Evolutionary conservation across 1,284 basidiomycete genomes (phyloP).

Genomic region (Mycosarcoma mackinlayi): DNA sequence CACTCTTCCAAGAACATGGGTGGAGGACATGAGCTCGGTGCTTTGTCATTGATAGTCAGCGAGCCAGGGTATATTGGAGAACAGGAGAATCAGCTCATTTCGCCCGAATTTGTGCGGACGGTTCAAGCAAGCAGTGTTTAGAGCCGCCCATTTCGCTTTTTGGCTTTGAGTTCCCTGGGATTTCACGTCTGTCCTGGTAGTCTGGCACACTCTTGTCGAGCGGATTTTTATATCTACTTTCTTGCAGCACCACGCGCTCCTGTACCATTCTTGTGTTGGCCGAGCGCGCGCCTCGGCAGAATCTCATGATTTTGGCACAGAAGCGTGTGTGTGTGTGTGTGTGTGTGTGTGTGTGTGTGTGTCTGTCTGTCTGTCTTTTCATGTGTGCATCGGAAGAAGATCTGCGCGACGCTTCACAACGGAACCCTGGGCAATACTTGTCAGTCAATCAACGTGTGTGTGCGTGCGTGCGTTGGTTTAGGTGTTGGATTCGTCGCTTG

Average conservation of each 20-base stretch:
- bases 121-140: too few relatives aligned
- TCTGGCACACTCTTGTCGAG: too few relatives aligned
- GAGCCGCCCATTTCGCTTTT: too few relatives aligned
- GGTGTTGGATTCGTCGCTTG: background rate
- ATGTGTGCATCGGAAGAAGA: slow-evolving; percentile 1
- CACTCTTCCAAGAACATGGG: background rate
- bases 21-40: background rate
- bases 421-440: too few relatives aligned
- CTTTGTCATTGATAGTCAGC: slow-evolving; percentile 29
- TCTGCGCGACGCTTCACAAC: background rate
- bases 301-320: slow-evolving; percentile 16
- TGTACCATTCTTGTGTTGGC: background rate
- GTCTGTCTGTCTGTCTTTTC: background rate
- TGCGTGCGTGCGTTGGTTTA: slow-evolving; percentile 1
- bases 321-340: background rate
- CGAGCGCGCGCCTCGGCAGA: background rate
- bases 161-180: too few relatives aligned
- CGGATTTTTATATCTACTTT: too few relatives aligned
- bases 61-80: background rate
- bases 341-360: background rate
- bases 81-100: slow-evolving; percentile 5
- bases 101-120: slow-evolving; percentile 2
- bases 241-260: background rate
- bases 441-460: background rate
- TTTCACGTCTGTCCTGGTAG: too few relatives aligned